Percentiles rank a stretch among this genome's conserved stretches.
Conservation (phyloP, 805 yeast genomes). For the Zygotorulaspora chibaensis region DNA sequence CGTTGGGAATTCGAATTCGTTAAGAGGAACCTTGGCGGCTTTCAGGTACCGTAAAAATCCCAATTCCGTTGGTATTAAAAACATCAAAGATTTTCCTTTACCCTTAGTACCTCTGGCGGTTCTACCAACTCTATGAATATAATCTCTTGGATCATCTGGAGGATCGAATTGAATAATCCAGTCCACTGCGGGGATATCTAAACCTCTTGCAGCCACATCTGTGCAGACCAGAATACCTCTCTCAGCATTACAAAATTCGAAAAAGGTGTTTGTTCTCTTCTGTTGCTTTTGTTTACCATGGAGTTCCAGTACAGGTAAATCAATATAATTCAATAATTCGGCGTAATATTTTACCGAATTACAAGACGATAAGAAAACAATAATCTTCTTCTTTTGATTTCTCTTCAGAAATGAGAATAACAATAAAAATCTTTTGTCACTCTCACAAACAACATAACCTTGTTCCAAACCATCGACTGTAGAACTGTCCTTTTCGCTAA, state of each 20-base stretch:
- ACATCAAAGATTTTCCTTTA: constrained; percentile 92
- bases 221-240: constrained; percentile 92
- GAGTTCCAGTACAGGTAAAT: constrained; percentile 90
- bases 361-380: constrained; percentile 94
- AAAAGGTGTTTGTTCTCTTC: constrained; percentile 95
- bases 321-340: constrained; percentile 91
- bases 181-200: constrained; percentile 97
- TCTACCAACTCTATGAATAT: constrained; percentile 98
- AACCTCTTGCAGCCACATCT: constrained; percentile 98
- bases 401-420: constrained; percentile 91
- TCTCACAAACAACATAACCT: constrained; percentile 96
- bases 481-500: constrained; percentile 72
- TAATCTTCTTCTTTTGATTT: constrained; percentile 84
- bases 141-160: constrained; percentile 99
- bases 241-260: constrained; percentile 96
- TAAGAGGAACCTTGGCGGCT: constrained; percentile 95
- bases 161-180: constrained; percentile 99
- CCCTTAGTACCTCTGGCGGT: constrained; percentile 93
- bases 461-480: constrained; percentile 98
- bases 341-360: constrained; percentile 95
- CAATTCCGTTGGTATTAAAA: constrained; percentile 86
- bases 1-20: constrained; percentile 94
- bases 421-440: constrained; percentile 87
- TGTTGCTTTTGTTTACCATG: constrained; percentile 99
- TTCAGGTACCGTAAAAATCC: constrained; percentile 93